phyloP scores from a whole-genome alignment of 257 asterid species.

The Pogostemon cablin region DNA sequence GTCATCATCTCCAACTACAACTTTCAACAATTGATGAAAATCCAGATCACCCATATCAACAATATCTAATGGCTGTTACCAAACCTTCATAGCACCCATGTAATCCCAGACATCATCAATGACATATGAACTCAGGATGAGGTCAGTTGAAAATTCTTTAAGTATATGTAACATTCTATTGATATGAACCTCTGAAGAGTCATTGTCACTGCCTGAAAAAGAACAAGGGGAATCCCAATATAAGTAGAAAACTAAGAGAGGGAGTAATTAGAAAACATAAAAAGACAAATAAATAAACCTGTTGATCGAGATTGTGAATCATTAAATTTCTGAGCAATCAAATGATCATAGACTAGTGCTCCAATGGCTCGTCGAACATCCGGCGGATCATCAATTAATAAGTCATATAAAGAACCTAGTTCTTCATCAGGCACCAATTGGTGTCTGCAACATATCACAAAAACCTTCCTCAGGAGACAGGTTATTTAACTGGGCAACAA shows the following conservation, averaged over 20 bases:
- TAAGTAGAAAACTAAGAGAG: neutral
- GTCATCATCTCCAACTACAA: slow-evolving; percentile 13
- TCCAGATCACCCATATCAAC: slow-evolving; percentile 20
- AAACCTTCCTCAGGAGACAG: slow-evolving; percentile 32
- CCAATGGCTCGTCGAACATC: slow-evolving; percentile 97
- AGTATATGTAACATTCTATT: slow-evolving; percentile 87
- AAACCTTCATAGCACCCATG: slow-evolving; percentile 98
- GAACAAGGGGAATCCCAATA: slow-evolving; percentile 14
- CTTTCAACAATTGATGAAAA: slow-evolving; percentile 12
- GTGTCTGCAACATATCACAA: slow-evolving; percentile 62
- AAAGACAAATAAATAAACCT: slow-evolving; percentile 46
- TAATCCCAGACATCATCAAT: slow-evolving; percentile 99
- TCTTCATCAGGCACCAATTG: slow-evolving; percentile 98
- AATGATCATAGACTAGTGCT: slow-evolving; percentile 86
- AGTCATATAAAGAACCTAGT: slow-evolving; percentile 90
- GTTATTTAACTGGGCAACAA: slow-evolving; percentile 19
- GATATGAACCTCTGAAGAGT: slow-evolving; percentile 80
- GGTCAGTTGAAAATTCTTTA: slow-evolving; percentile 88
- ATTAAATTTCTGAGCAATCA: slow-evolving; percentile 90
- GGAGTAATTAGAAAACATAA: slow-evolving; percentile 33
- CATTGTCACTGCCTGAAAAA: slow-evolving; percentile 63
- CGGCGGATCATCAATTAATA: slow-evolving; percentile 94
- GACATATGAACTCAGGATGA: slow-evolving; percentile 83
- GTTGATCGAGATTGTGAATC: slow-evolving; percentile 74
- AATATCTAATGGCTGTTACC: slow-evolving; percentile 29